A percentile compares a stretch with the other conserved stretches of the same genome.
Conservation (phyloP, 2,329 filamentous ascomycete genomes). For the Ceratocystis albifundus region DNA sequence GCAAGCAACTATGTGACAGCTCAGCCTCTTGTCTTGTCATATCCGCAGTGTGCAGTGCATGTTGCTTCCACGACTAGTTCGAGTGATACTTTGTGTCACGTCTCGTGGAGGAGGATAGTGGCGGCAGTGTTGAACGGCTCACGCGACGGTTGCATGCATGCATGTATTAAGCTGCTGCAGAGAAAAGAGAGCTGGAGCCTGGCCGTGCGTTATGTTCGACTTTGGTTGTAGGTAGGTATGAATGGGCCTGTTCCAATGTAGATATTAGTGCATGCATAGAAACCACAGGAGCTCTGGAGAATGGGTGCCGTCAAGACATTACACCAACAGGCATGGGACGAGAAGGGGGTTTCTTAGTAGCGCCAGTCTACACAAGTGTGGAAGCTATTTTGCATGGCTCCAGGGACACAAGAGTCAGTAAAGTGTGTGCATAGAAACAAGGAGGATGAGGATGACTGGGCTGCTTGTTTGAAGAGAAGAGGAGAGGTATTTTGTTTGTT, state of each 20-base stretch:
- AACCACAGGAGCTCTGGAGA: background rate
- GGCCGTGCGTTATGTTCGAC: background rate
- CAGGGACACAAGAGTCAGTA: too few species aligned
- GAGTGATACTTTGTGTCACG: background rate
- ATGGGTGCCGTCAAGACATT: background rate
- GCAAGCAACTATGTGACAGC: background rate
- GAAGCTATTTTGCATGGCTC: too few species aligned
- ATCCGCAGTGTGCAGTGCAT: background rate
- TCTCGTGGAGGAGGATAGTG: background rate
- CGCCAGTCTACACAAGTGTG: too few species aligned
- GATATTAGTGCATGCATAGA: background rate
- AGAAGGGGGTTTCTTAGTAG: background rate
- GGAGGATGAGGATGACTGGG: too few species aligned
- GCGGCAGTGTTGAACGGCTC: background rate
- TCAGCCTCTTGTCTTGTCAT: background rate
- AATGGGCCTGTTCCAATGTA: background rate
- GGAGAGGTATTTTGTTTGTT: conserved; percentile 2
- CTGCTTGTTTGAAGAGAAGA: background rate
- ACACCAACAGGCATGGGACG: background rate
- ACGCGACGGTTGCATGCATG: background rate
- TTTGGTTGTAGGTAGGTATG: background rate
- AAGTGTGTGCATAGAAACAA: background rate
- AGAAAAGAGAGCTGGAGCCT: background rate
- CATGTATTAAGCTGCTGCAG: background rate
- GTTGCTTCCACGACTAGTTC: background rate